phyloP scores from a whole-genome alignment of 2,329 filamentous ascomycete species.

The Remersonia thermophila region DNA sequence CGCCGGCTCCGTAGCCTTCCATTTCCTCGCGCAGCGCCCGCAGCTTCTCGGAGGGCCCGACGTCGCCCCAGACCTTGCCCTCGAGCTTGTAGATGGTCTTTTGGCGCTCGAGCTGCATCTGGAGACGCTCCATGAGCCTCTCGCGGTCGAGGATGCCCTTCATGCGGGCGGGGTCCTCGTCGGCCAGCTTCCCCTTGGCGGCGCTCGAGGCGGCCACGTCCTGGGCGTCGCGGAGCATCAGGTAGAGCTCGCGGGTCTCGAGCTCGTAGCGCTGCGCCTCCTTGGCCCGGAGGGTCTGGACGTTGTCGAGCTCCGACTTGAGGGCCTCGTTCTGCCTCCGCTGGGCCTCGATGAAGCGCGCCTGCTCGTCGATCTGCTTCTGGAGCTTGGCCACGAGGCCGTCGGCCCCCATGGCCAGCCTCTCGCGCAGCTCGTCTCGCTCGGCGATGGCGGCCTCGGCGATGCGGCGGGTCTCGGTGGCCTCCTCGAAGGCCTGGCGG shows the following conservation, averaged over 20 bases:
- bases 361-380: constrained; percentile 86
- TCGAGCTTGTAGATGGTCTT: constrained; percentile 98
- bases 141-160: constrained; percentile 89
- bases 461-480: constrained; percentile 78
- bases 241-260: constrained; percentile 89
- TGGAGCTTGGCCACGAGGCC: constrained; percentile 87
- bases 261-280: constrained; percentile 91
- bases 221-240: constrained; percentile 96
- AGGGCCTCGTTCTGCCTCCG: constrained; percentile 72
- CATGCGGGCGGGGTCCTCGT: constrained; percentile 63
- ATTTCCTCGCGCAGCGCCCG: constrained; percentile 89
- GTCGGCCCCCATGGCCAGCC: constrained; percentile 83
- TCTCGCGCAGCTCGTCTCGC: constrained; percentile 83
- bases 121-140: constrained; percentile 80
- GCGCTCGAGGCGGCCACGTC: constrained; percentile 87
- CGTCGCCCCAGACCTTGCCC: constrained; percentile 78
- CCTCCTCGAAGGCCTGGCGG: constrained; percentile 81
- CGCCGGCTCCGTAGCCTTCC: constrained; percentile 47
- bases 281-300: constrained; percentile 75
- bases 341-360: constrained; percentile 81
- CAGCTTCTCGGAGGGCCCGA: constrained; percentile 81
- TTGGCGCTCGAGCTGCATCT: constrained; percentile 89
- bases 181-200: constrained; percentile 42
- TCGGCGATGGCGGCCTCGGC: constrained; percentile 94
- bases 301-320: constrained; percentile 77